Percentiles rank a stretch among this genome's conserved stretches.
Conservation (phyloP, 371 early-diverging fungal genomes). For the Vairimorpha necatrix region DNA sequence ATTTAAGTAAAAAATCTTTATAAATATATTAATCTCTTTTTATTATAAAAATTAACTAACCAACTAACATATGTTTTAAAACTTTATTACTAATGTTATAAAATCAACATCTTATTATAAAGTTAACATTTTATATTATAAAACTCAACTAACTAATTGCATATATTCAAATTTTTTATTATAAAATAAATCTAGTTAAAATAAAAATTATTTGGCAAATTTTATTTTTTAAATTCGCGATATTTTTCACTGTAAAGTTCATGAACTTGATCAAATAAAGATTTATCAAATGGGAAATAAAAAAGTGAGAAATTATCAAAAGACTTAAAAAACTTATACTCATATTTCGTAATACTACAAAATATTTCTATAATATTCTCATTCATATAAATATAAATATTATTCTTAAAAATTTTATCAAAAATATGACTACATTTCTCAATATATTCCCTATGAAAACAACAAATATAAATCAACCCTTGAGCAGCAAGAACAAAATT, state of each 20-base stretch:
- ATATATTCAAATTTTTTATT: no score
- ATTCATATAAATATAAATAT: constrained; percentile 24
- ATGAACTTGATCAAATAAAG: constrained; percentile 1
- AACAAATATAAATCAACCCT: constrained; percentile 31
- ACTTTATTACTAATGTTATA: no score
- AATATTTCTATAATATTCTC: constrained; percentile 21
- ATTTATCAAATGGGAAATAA: constrained; percentile 39
- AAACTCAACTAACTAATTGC: no score
- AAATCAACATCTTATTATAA: no score
- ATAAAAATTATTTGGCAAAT: no score
- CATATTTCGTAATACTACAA: constrained; percentile 10
- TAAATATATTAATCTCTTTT: no score
- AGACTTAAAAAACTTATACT: constrained; percentile 19
- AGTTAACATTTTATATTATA: no score
- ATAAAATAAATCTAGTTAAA: no score
- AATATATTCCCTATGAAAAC: constrained; percentile 21
- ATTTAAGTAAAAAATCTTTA: no score
- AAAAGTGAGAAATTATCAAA: constrained; percentile 28
- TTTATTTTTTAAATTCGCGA: constrained; percentile 5
- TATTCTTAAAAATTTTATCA: constrained; percentile 2
- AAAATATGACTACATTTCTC: not conserved
- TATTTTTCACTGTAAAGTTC: constrained; percentile 16
- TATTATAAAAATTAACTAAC: no score
- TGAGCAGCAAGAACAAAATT: constrained; percentile 18
- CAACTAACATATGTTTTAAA: no score